Base-by-base conservation (phyloP, 2,329 filamentous ascomycete species). In the Alternaria sp. region DNA sequence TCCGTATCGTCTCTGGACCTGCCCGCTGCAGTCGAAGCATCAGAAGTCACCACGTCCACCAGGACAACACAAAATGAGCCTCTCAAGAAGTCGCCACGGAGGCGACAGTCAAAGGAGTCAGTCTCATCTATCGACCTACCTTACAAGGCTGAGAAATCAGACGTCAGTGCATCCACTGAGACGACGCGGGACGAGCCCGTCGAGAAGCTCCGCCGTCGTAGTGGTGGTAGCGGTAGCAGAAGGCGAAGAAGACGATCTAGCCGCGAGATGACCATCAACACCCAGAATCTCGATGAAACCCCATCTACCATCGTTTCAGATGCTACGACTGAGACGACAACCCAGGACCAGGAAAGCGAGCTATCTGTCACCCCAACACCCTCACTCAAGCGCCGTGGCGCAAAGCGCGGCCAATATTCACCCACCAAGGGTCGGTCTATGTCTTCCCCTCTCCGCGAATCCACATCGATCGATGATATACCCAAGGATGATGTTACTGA, bases 341-440 rank as follows among this genome's bases (percentile, higher is more conserved):
- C 60, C 5, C 54, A 66, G 39, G 67, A 65, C 17, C 62, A 63
- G 8, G 58, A 58, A 13, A 56, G 58, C 13, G 61, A 72, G 50
- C 51, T 65, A 9, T 70, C 72, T 8, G 65, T 71, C 41, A 69
- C 69, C 3, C 67, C 73, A 1, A 74, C 67, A 2, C 72, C 65
- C 13, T 71, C 71, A 10, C 54, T 82, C 54, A 80, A 77, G 59
- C 75, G 76, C 29, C 74, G 76, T 33, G 74, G 75, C 41, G 74
- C 75, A 46, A 72, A 62, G 58, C 79, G 78, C 23, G 73, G 72
- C 50, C 70, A 76, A 9, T 74, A 78, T 29, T 80, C 79, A 1
- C 79, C 79, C 17, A 76, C 78, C 11, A 81, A 80, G 65, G 72
- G 72, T 28, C 70, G 72, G 17, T 62, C 66, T 17, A 74, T 69